These are phyloP conservation scores for Alternaria arbusti DNA, from an alignment of 2,329 filamentous ascomycete genomes.

Conservation along the genomic window DNA sequence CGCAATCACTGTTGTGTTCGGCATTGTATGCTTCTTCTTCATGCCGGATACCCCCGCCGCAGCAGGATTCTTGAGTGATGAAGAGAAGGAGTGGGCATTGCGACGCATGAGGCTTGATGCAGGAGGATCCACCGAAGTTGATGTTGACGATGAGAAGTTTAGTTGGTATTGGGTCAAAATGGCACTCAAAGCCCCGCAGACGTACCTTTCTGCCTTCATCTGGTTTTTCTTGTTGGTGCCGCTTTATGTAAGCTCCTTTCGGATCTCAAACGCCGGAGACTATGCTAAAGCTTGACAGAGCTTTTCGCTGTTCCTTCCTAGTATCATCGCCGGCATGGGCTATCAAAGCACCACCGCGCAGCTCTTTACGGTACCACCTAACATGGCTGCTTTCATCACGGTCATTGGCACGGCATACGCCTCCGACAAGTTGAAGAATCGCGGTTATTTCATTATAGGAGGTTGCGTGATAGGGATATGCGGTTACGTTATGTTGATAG, in stretches of 20 bases:
- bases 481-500: constrained; percentile 62
- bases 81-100: constrained; percentile 35
- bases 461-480: constrained; percentile 53
- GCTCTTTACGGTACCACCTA: constrained; percentile 48
- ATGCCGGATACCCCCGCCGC: constrained; percentile 56
- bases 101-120: constrained; percentile 39
- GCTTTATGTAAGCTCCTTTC: constrained; percentile 43
- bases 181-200: constrained; percentile 41
- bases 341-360: constrained; percentile 50
- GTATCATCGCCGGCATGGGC: constrained; percentile 48
- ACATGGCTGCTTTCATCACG: constrained; percentile 52
- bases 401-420: constrained; percentile 49
- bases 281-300: constrained; percentile 18
- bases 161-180: constrained; percentile 52
- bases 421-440: constrained; percentile 52
- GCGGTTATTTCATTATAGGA: constrained; percentile 59
- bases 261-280: no score
- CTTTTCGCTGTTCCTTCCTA: constrained; percentile 50
- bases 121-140: constrained; percentile 27
- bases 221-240: constrained; percentile 52
- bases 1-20: constrained; percentile 41
- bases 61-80: constrained; percentile 42
- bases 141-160: constrained; percentile 49
- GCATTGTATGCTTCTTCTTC: constrained; percentile 57
- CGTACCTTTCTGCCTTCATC: constrained; percentile 48